Evolutionary conservation across 2,329 filamentous ascomycete species (phyloP), one percentile per base, ranked within the genome.

Genomic region (Cercospora brassicicola): DNA sequence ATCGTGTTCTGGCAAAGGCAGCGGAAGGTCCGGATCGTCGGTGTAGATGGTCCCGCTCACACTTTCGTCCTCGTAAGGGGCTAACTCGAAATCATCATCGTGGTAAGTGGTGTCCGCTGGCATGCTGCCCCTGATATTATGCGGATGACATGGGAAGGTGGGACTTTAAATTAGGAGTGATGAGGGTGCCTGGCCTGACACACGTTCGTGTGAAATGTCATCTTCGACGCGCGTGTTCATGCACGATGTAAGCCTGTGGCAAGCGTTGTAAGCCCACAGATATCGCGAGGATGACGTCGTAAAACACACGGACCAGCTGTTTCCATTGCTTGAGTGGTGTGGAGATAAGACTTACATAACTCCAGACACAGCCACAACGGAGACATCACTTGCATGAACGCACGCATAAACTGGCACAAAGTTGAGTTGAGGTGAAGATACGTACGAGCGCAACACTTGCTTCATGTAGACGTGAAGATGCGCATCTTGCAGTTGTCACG

Each of bases 1-100:
- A n/a, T 67, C 59, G 31, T n/a, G n/a, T 23, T 57, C 30, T 13
- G 67, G 59, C 28, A 57, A 30, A 39, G 67, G 67, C 7, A 71
- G 33, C 8, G 69, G 63, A 26, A 59, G 63, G 39, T 72, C 70
- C 31, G 70, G 68, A 55, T 71, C 70, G 13, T 69, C 69, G 28
- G 30, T n/a, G 36, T 48, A 61, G 20, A 48, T 33, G 48, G 53
- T 28, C 20, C 30, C 26, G 26, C 26, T 23, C 20, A 3, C 53
- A 20, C 26, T 33, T 20, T 69, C 69, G 55, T 71, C 60, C 15
- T 68, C 67, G 59, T 66, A 67, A 31, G 63, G 67, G 30, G 61
- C 64, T 55, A 72, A 56, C 39, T 72, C 70, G 20, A 72, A 57
- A 33, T 72, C 66, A 30, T 68, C 69, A 57, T 65, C 67, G 31